These are phyloP conservation scores for Cercospora sesami DNA, from an alignment of 2,329 filamentous ascomycete genomes.

Conservation along the genomic window DNA sequence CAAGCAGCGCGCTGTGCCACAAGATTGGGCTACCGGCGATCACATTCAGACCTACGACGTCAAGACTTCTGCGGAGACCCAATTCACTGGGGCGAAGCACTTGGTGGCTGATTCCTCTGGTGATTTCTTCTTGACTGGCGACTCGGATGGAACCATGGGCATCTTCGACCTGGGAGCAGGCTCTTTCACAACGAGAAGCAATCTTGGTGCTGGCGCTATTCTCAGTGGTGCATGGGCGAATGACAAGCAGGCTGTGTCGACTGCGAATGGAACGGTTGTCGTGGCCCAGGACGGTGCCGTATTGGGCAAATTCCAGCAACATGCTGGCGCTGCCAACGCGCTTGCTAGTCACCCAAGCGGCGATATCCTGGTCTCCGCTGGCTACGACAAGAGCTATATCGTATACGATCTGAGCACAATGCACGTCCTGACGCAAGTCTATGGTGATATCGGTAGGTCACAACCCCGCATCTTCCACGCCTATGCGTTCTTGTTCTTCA, in stretches of 20 bases:
- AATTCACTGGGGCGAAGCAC: conserved; percentile 60
- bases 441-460: conserved; percentile 72
- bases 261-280: conserved; percentile 74
- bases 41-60: conserved; percentile 63
- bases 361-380: conserved; percentile 80
- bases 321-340: conserved; percentile 77
- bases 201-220: conserved; percentile 64
- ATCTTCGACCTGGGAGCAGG: conserved; percentile 77
- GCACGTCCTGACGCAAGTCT: conserved; percentile 73
- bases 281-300: conserved; percentile 72
- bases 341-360: conserved; percentile 81
- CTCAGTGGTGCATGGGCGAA: conserved; percentile 67
- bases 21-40: conserved; percentile 79
- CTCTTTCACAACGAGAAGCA: conserved; percentile 69
- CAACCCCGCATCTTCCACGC: background rate
- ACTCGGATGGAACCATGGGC: conserved; percentile 71
- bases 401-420: conserved; percentile 76
- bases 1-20: conserved; percentile 82
- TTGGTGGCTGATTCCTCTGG: conserved; percentile 61
- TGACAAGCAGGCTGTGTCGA: conserved; percentile 69
- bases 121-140: conserved; percentile 71
- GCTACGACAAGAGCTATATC: conserved; percentile 86
- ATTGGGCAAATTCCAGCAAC: conserved; percentile 70
- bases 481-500: background rate
- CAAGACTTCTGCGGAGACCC: conserved; percentile 54